Evolutionary conservation across 2,329 filamentous ascomycete genomes (phyloP).

Genomic region (Hypoxylon sp.): DNA sequence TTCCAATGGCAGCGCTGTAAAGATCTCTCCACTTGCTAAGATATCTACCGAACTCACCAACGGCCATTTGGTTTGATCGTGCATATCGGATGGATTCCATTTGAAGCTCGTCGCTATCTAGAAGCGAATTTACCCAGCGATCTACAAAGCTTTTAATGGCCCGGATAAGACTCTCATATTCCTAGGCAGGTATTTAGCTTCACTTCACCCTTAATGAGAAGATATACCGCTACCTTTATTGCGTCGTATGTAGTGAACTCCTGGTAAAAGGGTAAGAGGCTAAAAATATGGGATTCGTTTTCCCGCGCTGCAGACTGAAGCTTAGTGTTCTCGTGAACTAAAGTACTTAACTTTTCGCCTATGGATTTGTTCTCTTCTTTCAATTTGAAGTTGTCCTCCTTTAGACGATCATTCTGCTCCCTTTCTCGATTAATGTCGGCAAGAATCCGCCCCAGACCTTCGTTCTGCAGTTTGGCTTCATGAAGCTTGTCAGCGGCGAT

Average conservation of each 20-base stretch:
- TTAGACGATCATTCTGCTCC: background rate
- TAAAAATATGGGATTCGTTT: conserved; percentile 59
- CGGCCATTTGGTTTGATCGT: background rate
- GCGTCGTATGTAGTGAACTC: conserved; percentile 58
- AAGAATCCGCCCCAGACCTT: background rate
- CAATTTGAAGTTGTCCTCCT: background rate
- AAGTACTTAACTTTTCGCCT: background rate
- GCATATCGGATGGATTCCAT: conserved; percentile 40
- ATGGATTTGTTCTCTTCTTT: background rate
- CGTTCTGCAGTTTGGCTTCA: background rate
- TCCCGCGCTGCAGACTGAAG: conserved; percentile 54
- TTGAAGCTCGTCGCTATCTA: conserved; percentile 48
- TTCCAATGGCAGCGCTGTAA: conserved; percentile 40
- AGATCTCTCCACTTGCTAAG: conserved; percentile 38
- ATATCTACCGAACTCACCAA: background rate
- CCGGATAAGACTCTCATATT: conserved; percentile 57
- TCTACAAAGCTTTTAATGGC: conserved; percentile 57
- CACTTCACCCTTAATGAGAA: background rate
- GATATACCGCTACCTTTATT: conserved; percentile 51
- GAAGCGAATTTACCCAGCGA: conserved; percentile 53
- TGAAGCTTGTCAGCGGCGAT: background rate
- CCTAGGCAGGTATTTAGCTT: conserved; percentile 48
- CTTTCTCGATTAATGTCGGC: background rate
- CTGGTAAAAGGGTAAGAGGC: conserved; percentile 59
- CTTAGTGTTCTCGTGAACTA: background rate